Conservation (phyloP, 2,329 filamentous ascomycete genomes). For the Claviceps fusiformis region DNA sequence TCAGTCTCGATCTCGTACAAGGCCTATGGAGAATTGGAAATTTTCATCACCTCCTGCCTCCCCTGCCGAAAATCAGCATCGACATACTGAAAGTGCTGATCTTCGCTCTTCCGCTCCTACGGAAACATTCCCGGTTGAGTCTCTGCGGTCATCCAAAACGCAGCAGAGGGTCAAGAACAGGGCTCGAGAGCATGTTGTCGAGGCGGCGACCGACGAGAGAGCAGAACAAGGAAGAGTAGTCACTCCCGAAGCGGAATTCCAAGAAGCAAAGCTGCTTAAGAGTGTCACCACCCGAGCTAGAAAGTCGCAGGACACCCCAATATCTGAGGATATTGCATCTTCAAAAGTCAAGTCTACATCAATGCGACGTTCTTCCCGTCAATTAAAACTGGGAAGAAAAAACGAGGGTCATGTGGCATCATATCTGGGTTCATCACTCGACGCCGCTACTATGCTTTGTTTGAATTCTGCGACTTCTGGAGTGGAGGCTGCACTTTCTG, state of each 20-base stretch:
- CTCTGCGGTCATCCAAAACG: constrained; percentile 8
- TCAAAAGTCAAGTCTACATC: background rate
- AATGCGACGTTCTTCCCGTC: constrained; percentile 2
- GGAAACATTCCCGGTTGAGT: constrained; percentile 7
- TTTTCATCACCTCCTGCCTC: constrained; percentile 46
- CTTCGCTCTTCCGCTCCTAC: constrained; percentile 6
- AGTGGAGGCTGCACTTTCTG: background rate
- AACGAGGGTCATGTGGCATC: background rate
- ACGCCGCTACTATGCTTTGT: constrained; percentile 1
- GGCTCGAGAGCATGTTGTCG: background rate
- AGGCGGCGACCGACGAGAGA: background rate
- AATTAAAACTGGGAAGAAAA: background rate
- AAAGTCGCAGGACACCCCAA: background rate
- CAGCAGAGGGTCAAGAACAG: constrained; percentile 2
- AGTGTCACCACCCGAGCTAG: constrained; percentile 3
- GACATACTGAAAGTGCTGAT: constrained; percentile 12
- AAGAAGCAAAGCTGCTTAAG: background rate
- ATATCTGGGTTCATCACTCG: background rate
- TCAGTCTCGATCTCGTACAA: constrained; percentile 29
- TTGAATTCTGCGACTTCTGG: background rate
- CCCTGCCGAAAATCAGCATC: constrained; percentile 23
- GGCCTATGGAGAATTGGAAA: constrained; percentile 30
- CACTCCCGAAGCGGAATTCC: background rate
- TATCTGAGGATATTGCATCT: background rate
- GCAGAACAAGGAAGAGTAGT: background rate